phyloP scores from a whole-genome alignment of 164 flowering plant genomes.

The Tinospora cordifolia region DNA sequence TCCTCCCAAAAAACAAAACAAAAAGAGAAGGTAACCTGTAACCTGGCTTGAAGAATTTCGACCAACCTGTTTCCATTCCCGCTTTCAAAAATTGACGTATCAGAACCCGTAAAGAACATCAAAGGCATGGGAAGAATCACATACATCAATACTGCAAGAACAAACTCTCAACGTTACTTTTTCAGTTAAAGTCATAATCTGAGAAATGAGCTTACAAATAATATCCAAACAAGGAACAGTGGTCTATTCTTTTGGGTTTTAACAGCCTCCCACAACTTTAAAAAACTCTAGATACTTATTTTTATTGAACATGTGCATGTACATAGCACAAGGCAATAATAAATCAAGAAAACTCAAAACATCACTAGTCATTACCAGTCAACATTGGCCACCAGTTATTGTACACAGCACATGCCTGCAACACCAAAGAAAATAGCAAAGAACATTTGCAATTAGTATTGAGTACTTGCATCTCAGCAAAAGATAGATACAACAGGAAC shows the following conservation, averaged over 20 bases:
- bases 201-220: background rate
- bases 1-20: background rate
- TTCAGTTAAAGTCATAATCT: background rate
- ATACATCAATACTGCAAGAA: slow-evolving; percentile 65
- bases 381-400: slow-evolving; percentile 99
- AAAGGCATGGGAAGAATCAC: slow-evolving; percentile 88
- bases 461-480: background rate
- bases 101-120: slow-evolving; percentile 61
- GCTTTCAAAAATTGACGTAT: slow-evolving; percentile 38
- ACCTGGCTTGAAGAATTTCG: background rate
- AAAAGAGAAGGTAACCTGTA: background rate
- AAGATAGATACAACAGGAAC: background rate
- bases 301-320: background rate
- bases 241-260: background rate
- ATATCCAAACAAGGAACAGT: background rate
- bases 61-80: slow-evolving; percentile 51
- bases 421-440: slow-evolving; percentile 17
- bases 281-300: background rate
- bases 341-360: background rate
- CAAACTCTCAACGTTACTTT: slow-evolving; percentile 11
- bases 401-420: slow-evolving; percentile 92
- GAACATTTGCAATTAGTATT: background rate
- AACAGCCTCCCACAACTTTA: background rate
- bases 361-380: slow-evolving; percentile 37
- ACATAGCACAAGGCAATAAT: background rate